These are phyloP conservation scores for Plantago elongata DNA, from an alignment of 257 asterid species.

Conservation along the genomic window DNA sequence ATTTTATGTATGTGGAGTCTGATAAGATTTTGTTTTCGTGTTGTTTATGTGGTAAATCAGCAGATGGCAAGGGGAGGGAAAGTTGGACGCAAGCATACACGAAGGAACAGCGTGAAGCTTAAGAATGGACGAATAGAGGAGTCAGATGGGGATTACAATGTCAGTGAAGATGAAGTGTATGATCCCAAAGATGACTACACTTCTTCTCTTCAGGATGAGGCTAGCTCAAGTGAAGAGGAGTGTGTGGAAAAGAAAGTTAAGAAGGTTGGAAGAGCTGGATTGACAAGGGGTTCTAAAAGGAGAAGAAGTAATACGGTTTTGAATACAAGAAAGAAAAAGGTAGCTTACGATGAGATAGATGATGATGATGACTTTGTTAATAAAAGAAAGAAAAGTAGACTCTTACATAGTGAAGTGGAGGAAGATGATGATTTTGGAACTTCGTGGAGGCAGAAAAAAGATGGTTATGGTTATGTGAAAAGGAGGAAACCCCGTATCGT, in stretches of 20 bases:
- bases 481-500: slow-evolving; percentile 25
- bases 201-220: slow-evolving; percentile 65
- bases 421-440: not conserved
- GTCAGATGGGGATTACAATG: slow-evolving; percentile 71
- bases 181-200: slow-evolving; percentile 55
- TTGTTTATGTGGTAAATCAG: slow-evolving; percentile 10
- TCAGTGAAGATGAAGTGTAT: slow-evolving; percentile 48
- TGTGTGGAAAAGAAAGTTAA: slow-evolving; percentile 42
- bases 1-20: no score
- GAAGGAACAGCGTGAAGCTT: slow-evolving; percentile 28
- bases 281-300: slow-evolving; percentile 22
- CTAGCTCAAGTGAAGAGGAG: slow-evolving; percentile 39
- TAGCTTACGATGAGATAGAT: slow-evolving; percentile 13
- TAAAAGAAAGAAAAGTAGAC: not conserved
- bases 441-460: not conserved
- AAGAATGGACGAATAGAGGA: slow-evolving; percentile 35
- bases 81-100: slow-evolving; percentile 28
- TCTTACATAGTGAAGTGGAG: slow-evolving; percentile 22
- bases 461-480: not conserved
- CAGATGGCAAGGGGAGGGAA: slow-evolving; percentile 55
- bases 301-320: slow-evolving; percentile 33
- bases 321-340: slow-evolving; percentile 22
- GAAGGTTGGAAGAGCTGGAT: slow-evolving; percentile 29
- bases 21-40: not conserved
- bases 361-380: slow-evolving; percentile 18